phyloP scores from a whole-genome alignment of 352 stramenopile species.

The Salisapilia sapeloensis region DNA sequence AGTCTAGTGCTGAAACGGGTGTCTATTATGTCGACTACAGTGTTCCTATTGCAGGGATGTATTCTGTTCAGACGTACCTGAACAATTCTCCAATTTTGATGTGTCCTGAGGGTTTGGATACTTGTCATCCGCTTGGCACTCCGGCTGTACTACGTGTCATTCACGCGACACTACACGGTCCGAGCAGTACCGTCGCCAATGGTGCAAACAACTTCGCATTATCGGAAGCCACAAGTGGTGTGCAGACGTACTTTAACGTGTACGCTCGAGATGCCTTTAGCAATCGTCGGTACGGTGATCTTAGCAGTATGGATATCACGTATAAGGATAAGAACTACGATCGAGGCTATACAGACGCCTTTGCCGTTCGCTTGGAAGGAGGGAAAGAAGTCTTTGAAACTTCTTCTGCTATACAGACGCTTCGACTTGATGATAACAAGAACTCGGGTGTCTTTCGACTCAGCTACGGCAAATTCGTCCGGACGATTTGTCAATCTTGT shows the following conservation, averaged over 20 bases:
- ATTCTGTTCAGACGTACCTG: conserved; percentile 72
- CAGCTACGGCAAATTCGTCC: conserved; percentile 43
- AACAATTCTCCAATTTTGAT: conserved; percentile 78
- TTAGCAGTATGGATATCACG: too few species aligned
- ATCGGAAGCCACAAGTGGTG: conserved; percentile 60
- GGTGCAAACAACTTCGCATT: conserved; percentile 50
- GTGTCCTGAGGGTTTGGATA: conserved; percentile 40
- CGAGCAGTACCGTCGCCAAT: conserved; percentile 76
- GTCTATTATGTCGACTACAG: conserved; percentile 90
- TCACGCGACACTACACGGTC: conserved; percentile 77
- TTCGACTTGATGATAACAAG: conserved; percentile 12
- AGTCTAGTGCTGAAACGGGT: conserved; percentile 19
- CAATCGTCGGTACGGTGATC: conserved; percentile 75
- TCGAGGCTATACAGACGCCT: conserved; percentile 83
- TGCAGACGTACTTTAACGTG: conserved; percentile 75
- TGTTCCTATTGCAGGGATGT: conserved; percentile 76
- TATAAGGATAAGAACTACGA: too few species aligned
- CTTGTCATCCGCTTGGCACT: conserved; percentile 21
- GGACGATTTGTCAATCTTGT: conserved; percentile 31
- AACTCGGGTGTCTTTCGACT: conserved; percentile 45
- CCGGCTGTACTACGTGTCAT: conserved; percentile 70
- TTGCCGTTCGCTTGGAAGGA: conserved; percentile 75
- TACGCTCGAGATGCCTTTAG: conserved; percentile 86
- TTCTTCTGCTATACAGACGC: conserved; percentile 79
- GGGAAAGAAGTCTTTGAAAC: conserved; percentile 52